Percentiles rank a stretch among this genome's conserved stretches.
phyloP scores from a whole-genome alignment of 1,284 basidiomycete species.

The Malassezia japonica region DNA sequence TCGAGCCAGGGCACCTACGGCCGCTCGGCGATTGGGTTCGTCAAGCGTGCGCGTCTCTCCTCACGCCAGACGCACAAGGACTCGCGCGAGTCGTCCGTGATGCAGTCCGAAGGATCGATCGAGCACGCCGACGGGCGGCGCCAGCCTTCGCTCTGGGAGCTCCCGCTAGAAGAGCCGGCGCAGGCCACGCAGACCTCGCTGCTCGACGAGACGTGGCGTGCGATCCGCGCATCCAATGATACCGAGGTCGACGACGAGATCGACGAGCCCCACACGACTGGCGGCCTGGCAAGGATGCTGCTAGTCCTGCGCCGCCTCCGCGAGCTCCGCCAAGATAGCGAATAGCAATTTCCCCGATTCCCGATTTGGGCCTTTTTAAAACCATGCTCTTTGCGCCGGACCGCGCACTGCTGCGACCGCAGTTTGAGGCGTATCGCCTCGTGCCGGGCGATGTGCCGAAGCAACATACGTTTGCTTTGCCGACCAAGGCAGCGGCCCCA shows the following conservation, averaged over 20 bases:
- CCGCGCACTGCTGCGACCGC: neutral
- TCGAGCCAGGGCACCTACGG: constrained; percentile 1
- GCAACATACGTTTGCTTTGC: neutral
- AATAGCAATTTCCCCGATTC: too few relatives aligned
- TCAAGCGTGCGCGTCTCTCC: constrained; percentile 18
- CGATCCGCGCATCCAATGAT: neutral
- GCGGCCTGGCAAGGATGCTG: neutral
- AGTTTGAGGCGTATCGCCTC: constrained; percentile 13
- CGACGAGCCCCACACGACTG: neutral
- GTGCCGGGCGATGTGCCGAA: neutral
- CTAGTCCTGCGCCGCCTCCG: constrained; percentile 3
- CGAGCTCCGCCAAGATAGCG: neutral
- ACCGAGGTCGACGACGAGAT: neutral
- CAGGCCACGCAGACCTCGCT: neutral
- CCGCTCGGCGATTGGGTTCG: constrained; percentile 17
- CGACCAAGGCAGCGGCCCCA: neutral
- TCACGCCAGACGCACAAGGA: constrained; percentile 13
- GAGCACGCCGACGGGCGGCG: neutral
- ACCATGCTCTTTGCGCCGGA: neutral
- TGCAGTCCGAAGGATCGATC: neutral
- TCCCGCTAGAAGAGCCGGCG: constrained; percentile 1
- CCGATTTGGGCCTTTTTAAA: neutral
- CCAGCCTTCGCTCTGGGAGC: constrained; percentile 5
- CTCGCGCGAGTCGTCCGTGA: constrained; percentile 1
- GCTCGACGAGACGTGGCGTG: constrained; percentile 2